Conservation (phyloP, 2,329 filamentous ascomycete species). For the Teratosphaeria zuluensis region DNA sequence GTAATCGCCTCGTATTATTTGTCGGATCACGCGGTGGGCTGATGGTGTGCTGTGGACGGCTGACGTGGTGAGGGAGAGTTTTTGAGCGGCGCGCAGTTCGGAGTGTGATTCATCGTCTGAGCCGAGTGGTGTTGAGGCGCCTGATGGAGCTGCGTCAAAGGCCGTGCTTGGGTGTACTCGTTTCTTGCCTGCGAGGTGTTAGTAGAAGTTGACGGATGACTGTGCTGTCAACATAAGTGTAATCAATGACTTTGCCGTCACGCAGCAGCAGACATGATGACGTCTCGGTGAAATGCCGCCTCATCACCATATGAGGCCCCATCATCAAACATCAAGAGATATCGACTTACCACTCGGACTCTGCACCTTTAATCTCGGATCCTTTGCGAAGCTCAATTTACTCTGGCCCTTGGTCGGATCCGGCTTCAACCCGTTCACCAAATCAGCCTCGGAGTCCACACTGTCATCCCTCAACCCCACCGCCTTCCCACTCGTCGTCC, state of each 20-base stretch:
- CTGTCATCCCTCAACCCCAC: conserved; percentile 21
- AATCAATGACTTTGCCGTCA: too few relatives aligned
- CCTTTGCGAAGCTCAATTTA: conserved; percentile 18
- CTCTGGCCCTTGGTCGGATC: conserved; percentile 27
- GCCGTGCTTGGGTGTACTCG: conserved; percentile 66
- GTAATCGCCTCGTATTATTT: conserved; percentile 85
- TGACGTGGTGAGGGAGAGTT: conserved; percentile 70
- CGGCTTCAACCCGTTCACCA: conserved; percentile 12
- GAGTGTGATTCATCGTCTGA: conserved; percentile 76
- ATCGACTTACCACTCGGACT: background rate
- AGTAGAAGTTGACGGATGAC: background rate
- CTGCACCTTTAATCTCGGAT: conserved; percentile 19
- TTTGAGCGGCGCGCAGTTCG: conserved; percentile 82
- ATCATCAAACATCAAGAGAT: background rate
- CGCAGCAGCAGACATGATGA: too few relatives aligned
- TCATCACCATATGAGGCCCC: too few relatives aligned
- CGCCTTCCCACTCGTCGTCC: conserved; percentile 24
- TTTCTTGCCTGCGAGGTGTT: conserved; percentile 31
- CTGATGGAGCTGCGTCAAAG: conserved; percentile 62
- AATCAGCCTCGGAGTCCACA: conserved; percentile 20
- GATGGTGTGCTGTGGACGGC: conserved; percentile 66
- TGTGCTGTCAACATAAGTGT: too few relatives aligned
- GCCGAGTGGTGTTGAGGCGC: conserved; percentile 53
- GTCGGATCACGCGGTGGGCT: conserved; percentile 72
- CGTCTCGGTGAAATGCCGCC: too few relatives aligned